Percentiles rank a stretch among this genome's conserved stretches.
Conservation (phyloP, 2,329 filamentous ascomycete species). For the Fusarium sp. region DNA sequence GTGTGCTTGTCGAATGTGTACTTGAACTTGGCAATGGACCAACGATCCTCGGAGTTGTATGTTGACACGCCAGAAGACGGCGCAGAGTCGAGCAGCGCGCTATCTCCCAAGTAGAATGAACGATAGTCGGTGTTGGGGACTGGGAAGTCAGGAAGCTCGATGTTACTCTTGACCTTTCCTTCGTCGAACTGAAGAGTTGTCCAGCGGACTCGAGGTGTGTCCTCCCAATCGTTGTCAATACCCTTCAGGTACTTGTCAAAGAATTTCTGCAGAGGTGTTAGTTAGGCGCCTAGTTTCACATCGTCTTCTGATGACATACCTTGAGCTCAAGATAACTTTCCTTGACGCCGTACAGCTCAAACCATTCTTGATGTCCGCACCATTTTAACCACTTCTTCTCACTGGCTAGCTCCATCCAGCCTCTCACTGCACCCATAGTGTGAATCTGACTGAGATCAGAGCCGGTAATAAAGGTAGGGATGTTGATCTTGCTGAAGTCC, state of each 20-base stretch:
- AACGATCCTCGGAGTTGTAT: constrained; percentile 30
- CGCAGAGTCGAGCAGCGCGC: neutral
- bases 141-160: constrained; percentile 29
- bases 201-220: constrained; percentile 37
- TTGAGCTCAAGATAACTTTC: constrained; percentile 19
- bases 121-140: constrained; percentile 15
- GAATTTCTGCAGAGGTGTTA: constrained; percentile 8
- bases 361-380: constrained; percentile 39
- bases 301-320: neutral
- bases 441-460: constrained; percentile 41
- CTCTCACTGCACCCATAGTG: constrained; percentile 39
- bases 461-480: constrained; percentile 32
- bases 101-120: constrained; percentile 14
- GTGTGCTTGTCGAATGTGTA: constrained; percentile 25
- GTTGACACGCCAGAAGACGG: constrained; percentile 3
- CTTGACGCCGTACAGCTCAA: constrained; percentile 20
- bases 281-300: fast-evolving
- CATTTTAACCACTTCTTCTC: constrained; percentile 41
- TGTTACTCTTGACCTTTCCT: constrained; percentile 29
- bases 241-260: constrained; percentile 40
- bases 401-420: constrained; percentile 34
- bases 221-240: constrained; percentile 36
- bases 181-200: constrained; percentile 37
- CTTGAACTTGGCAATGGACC: constrained; percentile 30
- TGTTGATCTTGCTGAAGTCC: constrained; percentile 31